Evolutionary conservation across 176 grass and related monocot species (phyloP).

Genomic region (Aechmea fasciata): DNA sequence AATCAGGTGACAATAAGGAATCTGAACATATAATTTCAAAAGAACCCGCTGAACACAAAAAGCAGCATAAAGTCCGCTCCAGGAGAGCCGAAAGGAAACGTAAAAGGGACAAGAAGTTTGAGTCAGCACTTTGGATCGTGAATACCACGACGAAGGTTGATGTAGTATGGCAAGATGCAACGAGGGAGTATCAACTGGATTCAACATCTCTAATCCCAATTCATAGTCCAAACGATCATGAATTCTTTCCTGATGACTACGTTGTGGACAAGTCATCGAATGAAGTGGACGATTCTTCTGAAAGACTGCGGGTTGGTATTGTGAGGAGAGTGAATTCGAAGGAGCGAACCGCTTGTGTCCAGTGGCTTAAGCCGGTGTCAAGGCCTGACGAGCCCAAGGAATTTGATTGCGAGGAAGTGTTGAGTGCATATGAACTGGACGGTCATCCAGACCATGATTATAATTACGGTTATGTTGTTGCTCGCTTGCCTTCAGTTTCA

Average conservation of each 20-base stretch:
- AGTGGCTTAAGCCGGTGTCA: constrained; percentile 64
- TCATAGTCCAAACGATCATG: constrained; percentile 76
- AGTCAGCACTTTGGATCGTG: constrained; percentile 67
- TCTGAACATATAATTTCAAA: not conserved
- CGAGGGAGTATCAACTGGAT: constrained; percentile 39
- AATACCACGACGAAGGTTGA: constrained; percentile 61
- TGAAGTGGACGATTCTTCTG: constrained; percentile 63
- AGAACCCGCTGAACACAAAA: constrained; percentile 37
- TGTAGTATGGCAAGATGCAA: constrained; percentile 90
- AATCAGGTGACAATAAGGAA: not conserved
- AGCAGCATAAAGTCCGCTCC: constrained; percentile 52
- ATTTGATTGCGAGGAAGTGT: constrained; percentile 56
- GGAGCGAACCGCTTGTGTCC: constrained; percentile 63
- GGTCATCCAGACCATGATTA: constrained; percentile 97
- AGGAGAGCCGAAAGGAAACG: constrained; percentile 71
- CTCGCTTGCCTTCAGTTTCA: constrained; percentile 68
- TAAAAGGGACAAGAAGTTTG: constrained; percentile 74
- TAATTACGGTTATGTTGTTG: constrained; percentile 82
- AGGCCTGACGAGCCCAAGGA: constrained; percentile 38
- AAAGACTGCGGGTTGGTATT: constrained; percentile 52
- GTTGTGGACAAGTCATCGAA: constrained; percentile 61
- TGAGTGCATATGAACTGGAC: constrained; percentile 94
- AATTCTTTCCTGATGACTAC: constrained; percentile 91
- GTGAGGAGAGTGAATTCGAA: constrained; percentile 69
- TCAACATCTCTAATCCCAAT: constrained; percentile 78